A percentile compares a stretch with the other conserved stretches of the same genome.
These are phyloP conservation scores for Fusarium chaquense DNA, from an alignment of 2,329 filamentous ascomycete genomes.

Conservation along the genomic window DNA sequence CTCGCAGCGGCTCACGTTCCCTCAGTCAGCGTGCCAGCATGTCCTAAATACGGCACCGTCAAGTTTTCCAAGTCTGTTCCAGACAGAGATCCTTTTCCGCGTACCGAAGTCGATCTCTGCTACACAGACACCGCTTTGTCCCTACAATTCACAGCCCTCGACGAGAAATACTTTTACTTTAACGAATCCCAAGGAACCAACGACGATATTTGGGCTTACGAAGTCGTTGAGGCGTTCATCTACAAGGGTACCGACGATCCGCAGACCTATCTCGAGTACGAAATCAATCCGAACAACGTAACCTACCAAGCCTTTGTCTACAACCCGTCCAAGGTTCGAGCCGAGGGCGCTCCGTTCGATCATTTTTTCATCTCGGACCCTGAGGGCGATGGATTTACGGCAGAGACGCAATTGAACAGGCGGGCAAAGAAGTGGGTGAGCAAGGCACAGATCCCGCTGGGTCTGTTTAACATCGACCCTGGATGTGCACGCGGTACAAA, in stretches of 20 bases:
- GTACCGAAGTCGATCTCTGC: conserved; percentile 61
- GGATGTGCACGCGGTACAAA: conserved; percentile 57
- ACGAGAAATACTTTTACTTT: conserved; percentile 62
- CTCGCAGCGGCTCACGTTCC: conserved; percentile 39
- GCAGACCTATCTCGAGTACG: conserved; percentile 63
- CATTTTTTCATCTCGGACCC: conserved; percentile 57
- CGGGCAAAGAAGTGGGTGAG: conserved; percentile 56
- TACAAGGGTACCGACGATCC: conserved; percentile 60
- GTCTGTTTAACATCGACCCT: conserved; percentile 61
- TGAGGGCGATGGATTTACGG: conserved; percentile 55
- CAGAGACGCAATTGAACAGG: conserved; percentile 56
- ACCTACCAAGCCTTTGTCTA: conserved; percentile 65
- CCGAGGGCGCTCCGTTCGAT: conserved; percentile 57
- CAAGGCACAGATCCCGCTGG: conserved; percentile 58
- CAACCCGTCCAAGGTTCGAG: conserved; percentile 61
- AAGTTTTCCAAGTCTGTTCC: conserved; percentile 59
- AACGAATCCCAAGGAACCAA: conserved; percentile 58
- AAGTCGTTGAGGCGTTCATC: conserved; percentile 65
- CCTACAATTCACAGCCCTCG: conserved; percentile 59
- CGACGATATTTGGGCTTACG: conserved; percentile 61
- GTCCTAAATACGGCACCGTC: conserved; percentile 53
- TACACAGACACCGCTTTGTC: conserved; percentile 57
- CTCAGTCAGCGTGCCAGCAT: conserved; percentile 55
- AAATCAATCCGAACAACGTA: conserved; percentile 63
- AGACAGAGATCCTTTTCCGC: conserved; percentile 55